Evolutionary conservation across 2,329 filamentous ascomycete genomes (phyloP).

Genomic region (Sclerotinia spermophila): DNA sequence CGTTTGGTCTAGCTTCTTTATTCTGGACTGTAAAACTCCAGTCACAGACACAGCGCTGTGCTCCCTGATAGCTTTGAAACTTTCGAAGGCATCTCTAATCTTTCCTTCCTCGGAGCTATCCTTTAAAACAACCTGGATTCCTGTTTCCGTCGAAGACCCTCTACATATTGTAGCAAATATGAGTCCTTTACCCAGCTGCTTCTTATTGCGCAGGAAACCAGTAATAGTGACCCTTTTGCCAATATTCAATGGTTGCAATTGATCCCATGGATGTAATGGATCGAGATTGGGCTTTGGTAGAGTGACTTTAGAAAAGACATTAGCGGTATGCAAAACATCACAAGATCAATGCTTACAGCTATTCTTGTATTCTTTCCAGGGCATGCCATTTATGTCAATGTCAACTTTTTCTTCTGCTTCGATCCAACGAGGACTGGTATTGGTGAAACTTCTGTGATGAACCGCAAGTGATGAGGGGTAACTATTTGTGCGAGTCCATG

Average conservation of each 20-base stretch:
- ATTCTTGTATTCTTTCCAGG: conserved; percentile 32
- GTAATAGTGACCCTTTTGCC: conserved; percentile 51
- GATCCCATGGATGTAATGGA: conserved; percentile 18
- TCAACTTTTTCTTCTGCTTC: conserved; percentile 13
- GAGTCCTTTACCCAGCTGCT: conserved; percentile 64
- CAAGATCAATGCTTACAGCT: conserved; percentile 26
- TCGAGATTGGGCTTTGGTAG: conserved; percentile 20
- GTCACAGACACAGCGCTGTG: conserved; percentile 17
- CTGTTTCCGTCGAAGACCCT: conserved; percentile 36
- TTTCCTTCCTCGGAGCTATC: conserved; percentile 4
- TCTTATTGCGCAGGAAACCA: conserved; percentile 69
- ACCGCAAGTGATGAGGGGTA: neutral
- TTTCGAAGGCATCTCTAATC: conserved; percentile 17
- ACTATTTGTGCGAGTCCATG: conserved; percentile 9
- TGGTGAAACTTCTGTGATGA: conserved; percentile 22
- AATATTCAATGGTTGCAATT: conserved; percentile 19
- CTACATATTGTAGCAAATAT: conserved; percentile 58
- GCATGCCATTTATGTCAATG: conserved; percentile 8
- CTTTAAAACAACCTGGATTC: conserved; percentile 35
- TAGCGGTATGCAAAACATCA: conserved; percentile 4
- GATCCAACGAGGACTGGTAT: neutral
- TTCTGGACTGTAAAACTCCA: conserved; percentile 10
- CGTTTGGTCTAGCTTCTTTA: conserved; percentile 12
- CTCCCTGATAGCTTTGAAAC: conserved; percentile 19
- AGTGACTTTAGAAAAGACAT: conserved; percentile 19